Evolutionary conservation across 345 rosid genomes (phyloP).

Genomic region (Pistacia vera): DNA sequence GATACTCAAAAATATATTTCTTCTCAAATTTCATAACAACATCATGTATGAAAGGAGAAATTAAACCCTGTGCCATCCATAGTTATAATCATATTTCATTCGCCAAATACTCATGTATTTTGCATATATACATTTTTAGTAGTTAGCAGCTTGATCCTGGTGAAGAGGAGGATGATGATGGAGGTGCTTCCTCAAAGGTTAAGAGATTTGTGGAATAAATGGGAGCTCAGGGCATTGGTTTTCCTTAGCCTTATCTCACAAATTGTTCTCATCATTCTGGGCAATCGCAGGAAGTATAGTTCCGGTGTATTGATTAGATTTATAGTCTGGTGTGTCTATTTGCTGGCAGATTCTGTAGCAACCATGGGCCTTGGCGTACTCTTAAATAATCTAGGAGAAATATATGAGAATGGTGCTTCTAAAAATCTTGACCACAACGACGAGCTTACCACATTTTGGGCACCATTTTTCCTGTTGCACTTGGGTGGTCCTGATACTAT

Average conservation of each 20-base stretch:
- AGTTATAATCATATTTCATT: too few relatives aligned
- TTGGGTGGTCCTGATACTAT: slow-evolving; percentile 21
- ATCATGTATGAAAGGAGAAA: too few relatives aligned
- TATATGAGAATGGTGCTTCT: background rate
- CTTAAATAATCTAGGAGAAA: background rate
- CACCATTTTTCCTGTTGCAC: slow-evolving; percentile 22
- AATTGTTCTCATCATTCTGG: background rate
- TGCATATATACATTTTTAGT: background rate
- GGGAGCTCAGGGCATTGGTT: slow-evolving; percentile 4
- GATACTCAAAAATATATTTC: too few relatives aligned
- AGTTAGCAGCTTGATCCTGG: background rate
- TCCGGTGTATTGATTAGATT: background rate
- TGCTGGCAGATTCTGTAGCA: slow-evolving; percentile 6
- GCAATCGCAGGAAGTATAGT: background rate
- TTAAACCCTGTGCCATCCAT: too few relatives aligned
- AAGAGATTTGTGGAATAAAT: background rate
- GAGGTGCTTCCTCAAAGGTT: background rate
- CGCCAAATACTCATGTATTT: background rate
- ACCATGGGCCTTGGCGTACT: slow-evolving; percentile 6
- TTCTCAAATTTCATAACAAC: too few relatives aligned
- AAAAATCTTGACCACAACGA: background rate
- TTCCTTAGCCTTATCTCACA: background rate
- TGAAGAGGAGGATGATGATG: background rate
- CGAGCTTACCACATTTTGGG: slow-evolving; percentile 12
- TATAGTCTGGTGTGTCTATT: slow-evolving; percentile 6